phyloP scores from a whole-genome alignment of 371 early-diverging fungal species.

The Nematocida sp. region DNA sequence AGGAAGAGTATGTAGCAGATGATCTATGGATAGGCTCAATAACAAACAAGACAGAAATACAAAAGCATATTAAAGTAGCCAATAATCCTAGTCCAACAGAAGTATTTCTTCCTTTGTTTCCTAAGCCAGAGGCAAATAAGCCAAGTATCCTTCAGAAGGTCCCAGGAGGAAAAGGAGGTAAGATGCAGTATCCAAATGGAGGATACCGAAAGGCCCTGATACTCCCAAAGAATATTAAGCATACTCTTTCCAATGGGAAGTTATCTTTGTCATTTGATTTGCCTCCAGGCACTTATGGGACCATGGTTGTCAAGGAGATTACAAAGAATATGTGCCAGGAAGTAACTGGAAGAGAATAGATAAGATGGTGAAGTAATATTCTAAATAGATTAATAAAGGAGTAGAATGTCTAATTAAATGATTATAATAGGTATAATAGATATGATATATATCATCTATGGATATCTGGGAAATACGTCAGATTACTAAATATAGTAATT shows the following conservation, averaged over 20 bases:
- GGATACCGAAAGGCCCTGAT: slow-evolving; percentile 43
- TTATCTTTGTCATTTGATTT: slow-evolving; percentile 32
- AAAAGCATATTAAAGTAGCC: not conserved
- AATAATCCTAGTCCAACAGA: not conserved
- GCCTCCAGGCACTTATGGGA: slow-evolving; percentile 45
- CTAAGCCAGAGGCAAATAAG: slow-evolving; percentile 1
- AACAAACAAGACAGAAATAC: not conserved
- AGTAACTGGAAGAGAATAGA: too few relatives aligned
- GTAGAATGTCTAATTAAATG: too few relatives aligned
- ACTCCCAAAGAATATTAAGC: slow-evolving; percentile 5
- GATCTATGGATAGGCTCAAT: slow-evolving; percentile 15
- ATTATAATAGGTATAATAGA: too few relatives aligned
- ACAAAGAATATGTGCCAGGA: slow-evolving; percentile 12
- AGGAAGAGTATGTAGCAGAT: slow-evolving; percentile 19
- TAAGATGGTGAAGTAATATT: too few relatives aligned
- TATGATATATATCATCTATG: too few relatives aligned
- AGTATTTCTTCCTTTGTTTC: slow-evolving; percentile 17
- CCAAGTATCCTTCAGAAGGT: too few relatives aligned
- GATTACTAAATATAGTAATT: too few relatives aligned
- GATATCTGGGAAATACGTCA: too few relatives aligned
- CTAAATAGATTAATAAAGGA: too few relatives aligned
- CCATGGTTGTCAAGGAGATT: slow-evolving; percentile 41
- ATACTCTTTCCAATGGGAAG: not conserved
- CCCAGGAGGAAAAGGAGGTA: too few relatives aligned
- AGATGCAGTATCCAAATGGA: too few relatives aligned